Evolutionary conservation across 2,329 filamentous ascomycete species (phyloP), one percentile per base, ranked within the genome.

Genomic region (Alternaria dauci): DNA sequence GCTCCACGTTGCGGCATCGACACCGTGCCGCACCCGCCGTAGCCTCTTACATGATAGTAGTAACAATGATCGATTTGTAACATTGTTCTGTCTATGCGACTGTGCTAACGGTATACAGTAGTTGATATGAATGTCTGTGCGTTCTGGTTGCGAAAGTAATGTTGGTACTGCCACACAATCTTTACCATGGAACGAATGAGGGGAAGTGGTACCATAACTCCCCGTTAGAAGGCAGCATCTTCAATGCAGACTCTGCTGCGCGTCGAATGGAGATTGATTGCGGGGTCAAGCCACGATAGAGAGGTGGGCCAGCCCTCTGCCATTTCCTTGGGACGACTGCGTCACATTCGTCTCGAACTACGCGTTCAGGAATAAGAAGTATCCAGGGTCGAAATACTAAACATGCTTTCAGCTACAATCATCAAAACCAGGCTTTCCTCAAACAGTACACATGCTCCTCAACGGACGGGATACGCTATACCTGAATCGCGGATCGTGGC

Each of bases 401-500:
- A 8, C 23, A 50, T 50, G 32, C n/a, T n/a, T 32, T 25, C 46
- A 36, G 46, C 30, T 50, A 30, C 32, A 38, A 16, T 11, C 14
- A 12, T n/a, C 20, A 20, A 3, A 26, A n/a, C 32, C 46, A 50
- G 26, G 32, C 46, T n/a, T 12, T 12, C 9, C n/a, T 23, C 8
- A 50, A 32, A 25, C 1, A 30, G 28, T 16, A 36, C 14, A 36
- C 20, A 25, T 36, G 18, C 16, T 50, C 30, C 32, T 20, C 14
- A 20, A 20, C n/a, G 32, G 23, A 36, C 18, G 14, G 44, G 44
- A 36, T 25, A 38, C 46, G 46, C 46, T 50, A 50, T 50, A 23
- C 46, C 46, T 38, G 32, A 46, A 38, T 36, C 32, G 46, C 16
- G 36, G n/a, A 50, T 50, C 16, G 46, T 50, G 32, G 32, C 46